These are phyloP conservation scores for Mycena olivaceomarginata DNA, from an alignment of 768 basidiomycete genomes.

Conservation along the genomic window DNA sequence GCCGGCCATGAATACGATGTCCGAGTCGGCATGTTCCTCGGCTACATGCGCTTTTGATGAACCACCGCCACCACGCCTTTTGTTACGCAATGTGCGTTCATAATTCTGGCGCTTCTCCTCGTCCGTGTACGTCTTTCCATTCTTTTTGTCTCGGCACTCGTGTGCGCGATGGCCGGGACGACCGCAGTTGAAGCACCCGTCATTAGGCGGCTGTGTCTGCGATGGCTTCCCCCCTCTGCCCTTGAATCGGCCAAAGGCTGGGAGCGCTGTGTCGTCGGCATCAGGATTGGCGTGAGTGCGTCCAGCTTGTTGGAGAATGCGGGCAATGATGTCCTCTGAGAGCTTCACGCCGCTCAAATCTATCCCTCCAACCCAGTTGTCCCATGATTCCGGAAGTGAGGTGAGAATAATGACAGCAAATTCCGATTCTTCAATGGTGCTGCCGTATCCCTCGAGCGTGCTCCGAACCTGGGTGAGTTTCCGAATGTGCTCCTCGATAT, in stretches of 20 bases:
- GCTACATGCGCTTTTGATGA: constrained; percentile 15
- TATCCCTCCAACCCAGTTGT: constrained; percentile 49
- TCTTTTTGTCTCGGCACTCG: constrained; percentile 29
- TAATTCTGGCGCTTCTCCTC: constrained; percentile 14
- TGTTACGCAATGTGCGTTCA: not conserved
- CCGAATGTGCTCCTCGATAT: constrained; percentile 56
- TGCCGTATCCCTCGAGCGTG: constrained; percentile 48
- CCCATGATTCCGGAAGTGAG: constrained; percentile 57
- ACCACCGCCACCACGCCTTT: constrained; percentile 5
- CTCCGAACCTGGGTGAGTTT: constrained; percentile 47
- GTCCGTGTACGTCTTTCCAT: constrained; percentile 15
- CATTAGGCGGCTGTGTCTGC: not conserved
- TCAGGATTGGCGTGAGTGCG: constrained; percentile 30
- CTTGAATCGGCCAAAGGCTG: not conserved
- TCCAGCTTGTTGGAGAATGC: no score
- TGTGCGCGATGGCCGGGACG: constrained; percentile 3
- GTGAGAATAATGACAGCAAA: constrained; percentile 55
- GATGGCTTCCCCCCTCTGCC: not conserved
- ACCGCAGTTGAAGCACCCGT: constrained; percentile 18
- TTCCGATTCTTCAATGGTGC: constrained; percentile 50
- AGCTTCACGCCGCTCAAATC: constrained; percentile 41
- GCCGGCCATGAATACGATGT: constrained; percentile 11
- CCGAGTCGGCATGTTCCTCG: not conserved
- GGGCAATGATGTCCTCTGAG: constrained; percentile 44
- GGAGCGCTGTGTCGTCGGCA: constrained; percentile 19